These are phyloP conservation scores for Selaginella moellendorffii DNA, from an alignment of 75 land plant genomes.

Conservation along the genomic window DNA sequence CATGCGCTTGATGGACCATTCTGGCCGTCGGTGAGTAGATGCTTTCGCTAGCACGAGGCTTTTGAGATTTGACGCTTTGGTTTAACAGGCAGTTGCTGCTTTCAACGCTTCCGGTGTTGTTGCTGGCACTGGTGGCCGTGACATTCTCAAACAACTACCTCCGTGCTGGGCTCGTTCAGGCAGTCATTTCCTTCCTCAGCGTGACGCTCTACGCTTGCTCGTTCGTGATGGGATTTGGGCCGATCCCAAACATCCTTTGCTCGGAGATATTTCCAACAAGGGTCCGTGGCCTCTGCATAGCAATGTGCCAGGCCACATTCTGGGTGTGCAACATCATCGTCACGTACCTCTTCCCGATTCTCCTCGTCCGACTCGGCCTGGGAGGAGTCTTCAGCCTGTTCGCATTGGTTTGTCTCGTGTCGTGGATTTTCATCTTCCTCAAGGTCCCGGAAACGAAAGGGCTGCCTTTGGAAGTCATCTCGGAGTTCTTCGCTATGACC, in stretches of 20 bases:
- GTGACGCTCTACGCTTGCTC: conserved; percentile 55
- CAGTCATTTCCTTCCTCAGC: conserved; percentile 44
- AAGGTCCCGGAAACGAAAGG: conserved; percentile 96
- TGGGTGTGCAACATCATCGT: conserved; percentile 80
- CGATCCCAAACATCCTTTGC: conserved; percentile 84
- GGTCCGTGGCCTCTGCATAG: conserved; percentile 80
- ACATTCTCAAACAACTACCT: conserved; percentile 34
- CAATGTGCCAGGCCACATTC: conserved; percentile 49
- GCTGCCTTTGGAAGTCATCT: conserved; percentile 86
- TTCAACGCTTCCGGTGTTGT: conserved; percentile 51
- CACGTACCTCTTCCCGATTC: conserved; percentile 56
- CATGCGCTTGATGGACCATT: conserved; percentile 75
- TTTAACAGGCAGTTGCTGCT: conserved; percentile 49
- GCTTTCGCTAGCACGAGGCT: not conserved
- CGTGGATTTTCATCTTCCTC: conserved; percentile 74
- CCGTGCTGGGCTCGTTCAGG: conserved; percentile 34
- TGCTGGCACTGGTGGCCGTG: conserved; percentile 37
- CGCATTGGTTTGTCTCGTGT: conserved; percentile 44
- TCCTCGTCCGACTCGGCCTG: conserved; percentile 46
- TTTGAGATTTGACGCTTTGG: not conserved
- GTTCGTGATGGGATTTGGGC: conserved; percentile 87
- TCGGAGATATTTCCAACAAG: conserved; percentile 93
- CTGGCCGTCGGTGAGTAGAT: conserved; percentile 63
- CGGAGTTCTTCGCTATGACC: conserved; percentile 72
- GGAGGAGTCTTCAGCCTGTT: conserved; percentile 60